Conservation (phyloP, 441 rosid genomes). For the Pelargonium fulgidum region DNA sequence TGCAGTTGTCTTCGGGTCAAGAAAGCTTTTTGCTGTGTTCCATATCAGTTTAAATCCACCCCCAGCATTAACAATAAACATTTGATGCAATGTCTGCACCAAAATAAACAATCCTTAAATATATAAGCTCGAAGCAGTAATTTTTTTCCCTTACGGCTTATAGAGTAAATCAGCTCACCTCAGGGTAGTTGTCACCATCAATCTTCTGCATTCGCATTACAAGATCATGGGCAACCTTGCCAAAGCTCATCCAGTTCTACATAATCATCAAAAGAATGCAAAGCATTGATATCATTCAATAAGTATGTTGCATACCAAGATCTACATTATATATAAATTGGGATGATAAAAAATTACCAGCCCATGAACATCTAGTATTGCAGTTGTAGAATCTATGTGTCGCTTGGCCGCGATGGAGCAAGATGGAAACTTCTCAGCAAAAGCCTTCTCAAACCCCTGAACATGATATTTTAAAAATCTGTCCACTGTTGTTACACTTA, state of each 20-base stretch:
- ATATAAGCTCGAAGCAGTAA: background rate
- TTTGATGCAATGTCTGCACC: slow-evolving; percentile 81
- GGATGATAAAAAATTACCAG: slow-evolving; percentile 58
- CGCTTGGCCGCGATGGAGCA: slow-evolving; percentile 87
- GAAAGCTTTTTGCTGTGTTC: slow-evolving; percentile 80
- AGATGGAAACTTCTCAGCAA: slow-evolving; percentile 79
- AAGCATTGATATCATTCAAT: slow-evolving; percentile 8
- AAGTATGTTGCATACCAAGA: slow-evolving; percentile 8
- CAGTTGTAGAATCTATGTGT: slow-evolving; percentile 90
- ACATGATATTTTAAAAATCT: slow-evolving; percentile 87
- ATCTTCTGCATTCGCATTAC: slow-evolving; percentile 78
- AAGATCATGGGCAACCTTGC: slow-evolving; percentile 86
- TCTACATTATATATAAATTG: no score
- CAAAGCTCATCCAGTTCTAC: slow-evolving; percentile 83
- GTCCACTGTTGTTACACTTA: slow-evolving; percentile 89
- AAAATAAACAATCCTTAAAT: slow-evolving; percentile 1
- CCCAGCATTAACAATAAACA: slow-evolving; percentile 97
- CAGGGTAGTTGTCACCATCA: slow-evolving; percentile 95
- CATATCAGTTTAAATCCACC: slow-evolving; percentile 89
- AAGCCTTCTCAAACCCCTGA: slow-evolving; percentile 82
- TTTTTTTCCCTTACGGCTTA: background rate
- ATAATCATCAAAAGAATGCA: slow-evolving; percentile 9
- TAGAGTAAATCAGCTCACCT: slow-evolving; percentile 35
- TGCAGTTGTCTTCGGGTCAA: slow-evolving; percentile 93
- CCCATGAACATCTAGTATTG: slow-evolving; percentile 94